Base-by-base conservation (phyloP, 1,139 yeast species). In the Hansenula lynferdii region DNA sequence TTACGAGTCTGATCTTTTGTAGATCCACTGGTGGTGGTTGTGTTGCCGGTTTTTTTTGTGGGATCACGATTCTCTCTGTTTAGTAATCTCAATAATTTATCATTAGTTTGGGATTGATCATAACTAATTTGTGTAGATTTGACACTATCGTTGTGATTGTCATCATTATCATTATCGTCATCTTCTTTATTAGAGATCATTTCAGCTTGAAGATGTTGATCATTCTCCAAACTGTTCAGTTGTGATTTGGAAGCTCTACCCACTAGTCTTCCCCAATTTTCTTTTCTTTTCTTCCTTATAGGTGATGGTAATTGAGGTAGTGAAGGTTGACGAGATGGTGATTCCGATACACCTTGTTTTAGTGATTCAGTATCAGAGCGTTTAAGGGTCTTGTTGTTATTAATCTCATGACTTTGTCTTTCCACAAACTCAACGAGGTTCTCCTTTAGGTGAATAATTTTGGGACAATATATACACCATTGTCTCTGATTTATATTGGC, bases 381-480 rank as follows among this genome's bases (percentile, higher is more conserved):
- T 25, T 17, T 19, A 29, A 16, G n/a, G 11, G 17, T 21, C 8
- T 9, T 6, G 4, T 17, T 15, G 9, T 25, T 17, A 7, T 12
- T 11, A 11, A 6, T 8, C 9, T 7, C 16, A 15, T 28, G 21
- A 18, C 18, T n/a, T n/a, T n/a, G n/a, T n/a, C n/a, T n/a, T n/a
- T n/a, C n/a, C n/a, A n/a, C n/a, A n/a, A 33, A 17, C 23, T 29
- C 22, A 27, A 30, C 30, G 29, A 35, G 29, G 28, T 10, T 10
- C 6, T 41, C 38, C 22, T 45, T 44, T 17, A 52, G 34, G 21
- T 47, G 40, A 6, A 36, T 35, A 5, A 48, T 37, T 30, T 47
- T 54, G 5, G 77, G 77, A 8, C 76, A 76, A 55, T 62, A 75
- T 4, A 77, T 56, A 48, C 82, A 75, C 81, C 82, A 76, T 45